Percentiles rank a stretch among this genome's conserved stretches.
Conservation (phyloP, 2,329 filamentous ascomycete genomes). For the Hypoxylon sp. region DNA sequence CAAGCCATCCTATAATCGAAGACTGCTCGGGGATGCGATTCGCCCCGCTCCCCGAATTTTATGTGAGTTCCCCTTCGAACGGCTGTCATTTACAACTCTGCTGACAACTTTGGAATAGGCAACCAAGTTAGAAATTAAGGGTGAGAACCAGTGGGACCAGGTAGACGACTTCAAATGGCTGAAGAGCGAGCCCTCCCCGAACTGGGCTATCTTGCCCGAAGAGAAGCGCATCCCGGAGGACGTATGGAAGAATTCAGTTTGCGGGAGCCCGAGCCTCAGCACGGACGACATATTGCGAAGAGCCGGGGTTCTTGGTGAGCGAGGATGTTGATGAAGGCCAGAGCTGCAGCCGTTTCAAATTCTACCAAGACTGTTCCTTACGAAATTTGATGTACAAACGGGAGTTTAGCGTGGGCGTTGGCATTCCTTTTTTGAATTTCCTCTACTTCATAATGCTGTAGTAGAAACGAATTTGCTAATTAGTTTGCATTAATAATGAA, state of each 20-base stretch:
- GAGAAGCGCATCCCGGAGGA: constrained; percentile 71
- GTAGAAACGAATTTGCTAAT: constrained; percentile 1
- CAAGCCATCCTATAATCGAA: constrained; percentile 93
- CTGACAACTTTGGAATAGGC: constrained; percentile 49
- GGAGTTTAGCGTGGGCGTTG: constrained; percentile 27
- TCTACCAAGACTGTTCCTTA: neutral
- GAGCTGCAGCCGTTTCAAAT: neutral
- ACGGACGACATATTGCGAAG: constrained; percentile 76
- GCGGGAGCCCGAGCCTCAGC: constrained; percentile 72
- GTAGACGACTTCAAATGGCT: constrained; percentile 99
- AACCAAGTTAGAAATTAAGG: constrained; percentile 51
- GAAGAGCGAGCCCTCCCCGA: constrained; percentile 86
- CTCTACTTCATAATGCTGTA: constrained; percentile 18
- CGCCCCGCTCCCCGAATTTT: constrained; percentile 77
- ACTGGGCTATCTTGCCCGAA: constrained; percentile 82
- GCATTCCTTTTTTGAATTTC: neutral
- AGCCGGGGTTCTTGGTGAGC: constrained; percentile 58
- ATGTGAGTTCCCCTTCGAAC: constrained; percentile 67
- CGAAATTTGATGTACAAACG: constrained; percentile 8
- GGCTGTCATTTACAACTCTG: neutral
- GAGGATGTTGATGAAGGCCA: constrained; percentile 4
- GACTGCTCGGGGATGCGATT: constrained; percentile 86
- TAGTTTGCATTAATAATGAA: constrained; percentile 3
- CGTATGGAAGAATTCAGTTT: constrained; percentile 79
- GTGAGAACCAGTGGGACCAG: constrained; percentile 83